A percentile compares a stretch with the other conserved stretches of the same genome.
Conservation (phyloP, 2,329 filamentous ascomycete genomes). For the Botrytis hyacinthi region DNA sequence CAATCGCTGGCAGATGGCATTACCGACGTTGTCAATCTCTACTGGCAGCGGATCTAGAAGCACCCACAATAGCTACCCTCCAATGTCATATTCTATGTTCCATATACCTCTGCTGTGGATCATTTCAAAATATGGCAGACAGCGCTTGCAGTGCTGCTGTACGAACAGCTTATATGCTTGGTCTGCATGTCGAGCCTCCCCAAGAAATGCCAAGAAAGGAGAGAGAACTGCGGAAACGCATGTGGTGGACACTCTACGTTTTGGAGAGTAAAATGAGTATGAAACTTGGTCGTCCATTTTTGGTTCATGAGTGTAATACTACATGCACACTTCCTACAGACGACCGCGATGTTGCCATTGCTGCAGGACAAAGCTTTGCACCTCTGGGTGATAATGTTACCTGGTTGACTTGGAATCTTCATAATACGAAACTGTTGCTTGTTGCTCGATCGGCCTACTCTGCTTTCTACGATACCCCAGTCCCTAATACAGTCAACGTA, state of each 20-base stretch:
- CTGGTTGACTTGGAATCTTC: constrained; percentile 38
- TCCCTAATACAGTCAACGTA: constrained; percentile 28
- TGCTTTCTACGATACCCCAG: constrained; percentile 36
- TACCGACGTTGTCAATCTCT: constrained; percentile 44
- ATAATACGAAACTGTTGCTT: constrained; percentile 38
- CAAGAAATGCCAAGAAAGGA: constrained; percentile 35
- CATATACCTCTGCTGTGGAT: constrained; percentile 43
- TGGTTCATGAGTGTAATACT: constrained; percentile 33
- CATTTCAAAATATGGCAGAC: constrained; percentile 43
- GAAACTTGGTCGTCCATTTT: constrained; percentile 42
- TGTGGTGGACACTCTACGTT: constrained; percentile 49
- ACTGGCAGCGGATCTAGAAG: constrained; percentile 41
- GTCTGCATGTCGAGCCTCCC: constrained; percentile 43
- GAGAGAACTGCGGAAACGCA: constrained; percentile 43
- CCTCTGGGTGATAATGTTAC: constrained; percentile 37
- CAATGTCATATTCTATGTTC: constrained; percentile 43
- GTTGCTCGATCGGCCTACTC: constrained; percentile 36
- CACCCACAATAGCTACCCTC: constrained; percentile 42
- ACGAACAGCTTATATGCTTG: constrained; percentile 42
- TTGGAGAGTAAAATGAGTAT: constrained; percentile 44
- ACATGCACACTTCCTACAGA: constrained; percentile 40
- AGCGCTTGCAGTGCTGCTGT: constrained; percentile 40
- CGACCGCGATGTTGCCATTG: constrained; percentile 32
- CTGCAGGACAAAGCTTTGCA: constrained; percentile 35
- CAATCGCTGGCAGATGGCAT: constrained; percentile 42